A percentile compares a stretch with the other conserved stretches of the same genome.
Evolutionary conservation across 352 stramenopile genomes (phyloP).

Genomic region (Phytopythium delawarense): DNA sequence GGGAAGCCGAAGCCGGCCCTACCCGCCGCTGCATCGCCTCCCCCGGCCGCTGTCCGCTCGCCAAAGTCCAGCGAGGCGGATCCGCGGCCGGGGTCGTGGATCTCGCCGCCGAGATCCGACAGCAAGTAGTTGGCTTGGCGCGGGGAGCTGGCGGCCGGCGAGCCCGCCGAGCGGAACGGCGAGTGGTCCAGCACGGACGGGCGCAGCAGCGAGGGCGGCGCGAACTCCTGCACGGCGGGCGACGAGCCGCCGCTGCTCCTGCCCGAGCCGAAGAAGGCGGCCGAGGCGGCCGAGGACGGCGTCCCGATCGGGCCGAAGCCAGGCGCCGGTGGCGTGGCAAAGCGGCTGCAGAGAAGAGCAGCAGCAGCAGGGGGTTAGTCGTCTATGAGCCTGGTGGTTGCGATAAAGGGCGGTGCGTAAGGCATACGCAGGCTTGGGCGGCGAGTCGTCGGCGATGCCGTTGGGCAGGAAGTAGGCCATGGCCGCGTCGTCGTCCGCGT

Average conservation of each 20-base stretch:
- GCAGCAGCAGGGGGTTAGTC: neutral
- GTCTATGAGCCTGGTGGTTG: neutral
- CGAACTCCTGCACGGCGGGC: slow-evolving; percentile 20
- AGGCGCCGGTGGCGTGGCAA: slow-evolving; percentile 1
- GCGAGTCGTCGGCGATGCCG: slow-evolving; percentile 79
- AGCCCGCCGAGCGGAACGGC: slow-evolving; percentile 16
- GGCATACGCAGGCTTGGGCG: slow-evolving; percentile 53
- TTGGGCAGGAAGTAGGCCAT: slow-evolving; percentile 85
- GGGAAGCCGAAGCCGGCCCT: slow-evolving; percentile 28
- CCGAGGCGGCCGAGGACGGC: slow-evolving; percentile 2
- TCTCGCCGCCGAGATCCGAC: slow-evolving; percentile 56
- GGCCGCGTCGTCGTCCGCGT: slow-evolving; percentile 54
- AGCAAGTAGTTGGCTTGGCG: slow-evolving; percentile 33
- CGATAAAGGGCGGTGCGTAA: neutral
- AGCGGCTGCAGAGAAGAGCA: neutral
- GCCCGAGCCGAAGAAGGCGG: slow-evolving; percentile 14
- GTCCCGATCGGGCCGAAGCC: slow-evolving; percentile 46
- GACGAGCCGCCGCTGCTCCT: slow-evolving; percentile 2
- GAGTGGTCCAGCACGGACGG: slow-evolving; percentile 20
- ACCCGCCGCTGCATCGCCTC: neutral
- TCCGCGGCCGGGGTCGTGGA: slow-evolving; percentile 30
- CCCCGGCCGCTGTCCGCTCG: neutral
- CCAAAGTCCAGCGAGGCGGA: slow-evolving; percentile 15
- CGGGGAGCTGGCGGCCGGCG: slow-evolving; percentile 10
- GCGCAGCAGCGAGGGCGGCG: slow-evolving; percentile 9